Evolutionary conservation across 208 protist species (phyloP), one percentile per base, ranked within the genome.

Genomic region (Wallacemonas sp.): DNA sequence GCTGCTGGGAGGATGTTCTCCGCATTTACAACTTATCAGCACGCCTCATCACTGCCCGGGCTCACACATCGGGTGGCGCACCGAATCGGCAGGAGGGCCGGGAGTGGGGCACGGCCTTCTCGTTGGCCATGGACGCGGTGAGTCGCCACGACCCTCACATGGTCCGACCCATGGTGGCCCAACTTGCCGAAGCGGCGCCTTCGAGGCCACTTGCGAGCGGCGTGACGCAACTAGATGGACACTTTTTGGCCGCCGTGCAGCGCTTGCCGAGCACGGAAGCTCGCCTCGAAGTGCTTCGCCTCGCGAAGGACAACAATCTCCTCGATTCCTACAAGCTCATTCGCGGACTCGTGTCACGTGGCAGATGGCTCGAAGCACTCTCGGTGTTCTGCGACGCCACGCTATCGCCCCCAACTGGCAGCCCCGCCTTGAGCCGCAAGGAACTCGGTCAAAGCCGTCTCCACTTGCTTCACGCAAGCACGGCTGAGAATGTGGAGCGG

Each of bases 171-270:
- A 69, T 70, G 73, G 53, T 79, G 66, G 62, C 14, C 45, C 66
- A 58, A n/a, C 64, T 79, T 31, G 33, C 30, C 39, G 27, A 34
- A 2, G 27, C 65, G 14, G 49, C 65, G 22, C 26, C 34, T 14
- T 21, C 47, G 55, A 51, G 62, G 9, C 51, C 73, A 14, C 17
- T 17, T 42, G 17, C 12, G 11, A 17, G 12, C 12, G 17, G 38
- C 38, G 46, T 88, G n/a, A 73, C 77, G 53, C 67, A 49, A 21
- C 77, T 81, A 65, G 79, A 82, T 55, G 81, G 81, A 31, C 66
- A 88, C 70, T 84, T 88, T 47, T 68, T 88, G 26, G 54, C 77
- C 12, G 81, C 81, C 9, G 71, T 81, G 33, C 70, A 87, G 69
- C 63, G 56, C 15, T 38, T 83, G 0, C 67, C 60, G 1, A 56